Evolutionary conservation across 345 rosid genomes (phyloP).

Genomic region (Ceriops tagal): DNA sequence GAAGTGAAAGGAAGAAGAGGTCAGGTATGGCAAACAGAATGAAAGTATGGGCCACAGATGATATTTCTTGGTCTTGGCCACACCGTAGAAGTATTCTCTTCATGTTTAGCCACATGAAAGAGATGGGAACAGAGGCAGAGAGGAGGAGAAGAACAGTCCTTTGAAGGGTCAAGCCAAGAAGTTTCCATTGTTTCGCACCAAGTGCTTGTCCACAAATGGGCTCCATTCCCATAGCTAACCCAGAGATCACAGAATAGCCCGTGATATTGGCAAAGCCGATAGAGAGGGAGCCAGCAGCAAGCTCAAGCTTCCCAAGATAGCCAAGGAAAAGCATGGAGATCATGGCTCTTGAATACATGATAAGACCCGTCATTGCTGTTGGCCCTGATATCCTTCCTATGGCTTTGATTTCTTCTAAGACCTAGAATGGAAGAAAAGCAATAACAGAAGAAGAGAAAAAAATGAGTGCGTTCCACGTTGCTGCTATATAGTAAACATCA

Average conservation of each 20-base stretch:
- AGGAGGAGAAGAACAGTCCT: constrained; percentile 92
- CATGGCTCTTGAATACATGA: constrained; percentile 85
- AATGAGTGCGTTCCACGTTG: constrained; percentile 6
- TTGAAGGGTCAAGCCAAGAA: constrained; percentile 87
- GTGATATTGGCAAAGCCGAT: constrained; percentile 96
- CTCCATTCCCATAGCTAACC: constrained; percentile 99
- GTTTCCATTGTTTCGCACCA: constrained; percentile 88
- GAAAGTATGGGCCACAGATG: constrained; percentile 69
- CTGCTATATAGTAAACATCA: background rate
- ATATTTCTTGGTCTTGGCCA: constrained; percentile 76
- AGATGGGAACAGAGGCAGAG: constrained; percentile 72
- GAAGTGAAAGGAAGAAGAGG: constrained; percentile 79
- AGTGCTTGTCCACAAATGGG: constrained; percentile 98
- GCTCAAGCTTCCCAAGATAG: constrained; percentile 90
- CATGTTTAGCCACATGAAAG: constrained; percentile 83
- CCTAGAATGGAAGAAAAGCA: constrained; percentile 43
- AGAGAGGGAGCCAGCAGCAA: constrained; percentile 94
- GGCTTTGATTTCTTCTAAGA: constrained; percentile 70
- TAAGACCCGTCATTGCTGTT: constrained; percentile 70
- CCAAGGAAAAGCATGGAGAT: constrained; percentile 98
- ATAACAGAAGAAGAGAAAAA: constrained; percentile 6
- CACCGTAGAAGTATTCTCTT: constrained; percentile 63
- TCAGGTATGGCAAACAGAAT: constrained; percentile 83
- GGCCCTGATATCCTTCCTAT: constrained; percentile 92
- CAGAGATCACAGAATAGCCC: constrained; percentile 95